Evolutionary conservation across 129 eudicot species (phyloP).

Genomic region (Flaveria bidentis): DNA sequence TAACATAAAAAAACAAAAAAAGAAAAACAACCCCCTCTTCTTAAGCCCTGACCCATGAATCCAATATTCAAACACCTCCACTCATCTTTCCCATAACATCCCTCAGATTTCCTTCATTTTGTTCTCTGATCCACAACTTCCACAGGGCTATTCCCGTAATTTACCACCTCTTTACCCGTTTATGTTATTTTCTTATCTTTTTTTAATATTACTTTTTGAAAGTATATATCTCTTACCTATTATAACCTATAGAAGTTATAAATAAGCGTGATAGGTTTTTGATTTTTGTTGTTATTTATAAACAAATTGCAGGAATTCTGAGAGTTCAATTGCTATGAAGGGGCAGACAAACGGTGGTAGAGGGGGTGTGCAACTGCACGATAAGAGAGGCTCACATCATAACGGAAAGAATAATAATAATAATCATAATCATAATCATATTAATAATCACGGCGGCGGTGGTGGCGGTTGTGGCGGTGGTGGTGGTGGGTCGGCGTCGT

Average conservation of each 20-base stretch:
- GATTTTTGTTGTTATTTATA: not conserved
- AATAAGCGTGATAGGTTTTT: conserved; percentile 12
- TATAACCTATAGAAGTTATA: not conserved
- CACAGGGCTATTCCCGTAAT: conserved; percentile 44
- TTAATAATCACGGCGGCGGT: not conserved
- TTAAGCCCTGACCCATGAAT: conserved; percentile 42
- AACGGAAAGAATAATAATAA: conserved; percentile 20
- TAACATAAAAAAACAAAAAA: conserved; percentile 13
- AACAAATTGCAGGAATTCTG: conserved; percentile 51
- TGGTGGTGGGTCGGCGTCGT: conserved; percentile 66
- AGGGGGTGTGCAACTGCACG: too few relatives aligned
- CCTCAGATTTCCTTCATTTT: conserved; percentile 27
- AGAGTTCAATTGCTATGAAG: conserved; percentile 65
- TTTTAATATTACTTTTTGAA: conserved; percentile 7
- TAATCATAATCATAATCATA: not conserved
- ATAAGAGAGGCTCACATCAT: conserved; percentile 17
- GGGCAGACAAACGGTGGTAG: conserved; percentile 57
- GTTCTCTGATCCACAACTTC: conserved; percentile 25
- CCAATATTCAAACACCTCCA: conserved; percentile 28
- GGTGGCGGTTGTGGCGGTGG: conserved; percentile 18
- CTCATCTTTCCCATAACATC: conserved; percentile 34
- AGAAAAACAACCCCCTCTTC: conserved; percentile 35
- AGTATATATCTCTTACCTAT: not conserved
- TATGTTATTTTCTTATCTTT: not conserved
- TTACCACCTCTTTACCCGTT: conserved; percentile 7